Evolutionary conservation across 1,139 yeast genomes (phyloP), one percentile per base, ranked within the genome.

Genomic region (Pichia sp.): DNA sequence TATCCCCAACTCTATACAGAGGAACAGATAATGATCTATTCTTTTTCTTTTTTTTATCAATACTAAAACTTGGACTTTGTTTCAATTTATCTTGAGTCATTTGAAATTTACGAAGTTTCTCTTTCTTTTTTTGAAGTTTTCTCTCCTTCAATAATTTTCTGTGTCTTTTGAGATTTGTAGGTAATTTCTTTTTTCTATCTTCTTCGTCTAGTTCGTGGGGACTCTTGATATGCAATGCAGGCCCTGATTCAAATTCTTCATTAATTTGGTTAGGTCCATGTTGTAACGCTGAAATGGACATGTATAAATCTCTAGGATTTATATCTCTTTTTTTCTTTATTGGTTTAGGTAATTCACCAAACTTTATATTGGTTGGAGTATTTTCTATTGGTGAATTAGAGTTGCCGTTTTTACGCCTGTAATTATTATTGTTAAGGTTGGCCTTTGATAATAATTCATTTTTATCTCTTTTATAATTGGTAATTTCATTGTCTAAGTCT

Each of bases 181-280:
- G 61, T 11, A 58, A 41, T 23, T 30, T 43, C 26, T 49, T 51
- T 11, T 40, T 39, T 7, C 65, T 57, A 60, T 78, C 77, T 64
- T 89, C 69, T 58, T 84, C n/a, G n/a, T n/a, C 95, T 63, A 89
- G 69, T 58, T 84, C 95, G 36, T 80, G 77, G 1, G 96, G 97
- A 2, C 95, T 82, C 55, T 78, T 77, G 48, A 89, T 85, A 13
- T 85, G 80, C 43, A 90, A 68, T 0, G 94, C 89, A 12, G 95
- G 96, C 2, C 90, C 96, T 35, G 81, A 82, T 30, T 80, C 82
- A 39, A 69, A 71, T 12, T 68, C 71, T 22, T 60, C 60, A 7
- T 62, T 63, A 25, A 56, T 53, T 13, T 59, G 54, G 36, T 59
- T 54, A 36, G 75, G 75, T 45, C 72, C 71, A 47, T 74, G 72